Conservation (phyloP, 257 asterid species). For the Echium plantagineum region DNA sequence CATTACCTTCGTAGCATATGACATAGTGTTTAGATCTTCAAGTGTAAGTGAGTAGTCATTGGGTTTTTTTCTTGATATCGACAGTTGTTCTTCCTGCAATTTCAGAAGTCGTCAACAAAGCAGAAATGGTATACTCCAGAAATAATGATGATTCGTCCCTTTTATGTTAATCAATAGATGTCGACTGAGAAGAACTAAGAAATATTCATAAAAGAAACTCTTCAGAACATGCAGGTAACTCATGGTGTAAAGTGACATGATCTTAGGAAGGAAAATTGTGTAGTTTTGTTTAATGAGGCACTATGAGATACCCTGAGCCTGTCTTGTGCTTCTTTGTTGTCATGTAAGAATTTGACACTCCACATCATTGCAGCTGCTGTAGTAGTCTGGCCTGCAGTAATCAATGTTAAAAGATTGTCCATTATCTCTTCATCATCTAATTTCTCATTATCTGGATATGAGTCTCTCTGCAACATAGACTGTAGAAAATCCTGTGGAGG, state of each 20-base stretch:
- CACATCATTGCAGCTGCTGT: constrained; percentile 67
- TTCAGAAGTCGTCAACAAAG: not conserved
- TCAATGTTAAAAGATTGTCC: constrained; percentile 44
- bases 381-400: constrained; percentile 48
- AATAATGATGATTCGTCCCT: not conserved
- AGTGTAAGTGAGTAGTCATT: constrained; percentile 29
- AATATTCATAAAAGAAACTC: not conserved
- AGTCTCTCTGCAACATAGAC: constrained; percentile 38
- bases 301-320: constrained; percentile 28
- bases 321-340: constrained; percentile 27
- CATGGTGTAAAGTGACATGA: no score
- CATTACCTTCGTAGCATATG: constrained; percentile 41
- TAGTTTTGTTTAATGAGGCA: not conserved
- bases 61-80: constrained; percentile 24
- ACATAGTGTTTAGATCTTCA: constrained; percentile 42
- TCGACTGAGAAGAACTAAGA: not conserved
- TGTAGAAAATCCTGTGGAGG: constrained; percentile 38
- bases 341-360: constrained; percentile 48
- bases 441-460: constrained; percentile 27
- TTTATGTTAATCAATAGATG: not conserved
- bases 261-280: no score
- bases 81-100: constrained; percentile 45
- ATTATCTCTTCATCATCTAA: constrained; percentile 48
- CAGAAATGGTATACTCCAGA: not conserved
- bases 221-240: not conserved